These are phyloP conservation scores for Hanseniaspora lindneri DNA, from an alignment of 805 yeast genomes.

Conservation along the genomic window DNA sequence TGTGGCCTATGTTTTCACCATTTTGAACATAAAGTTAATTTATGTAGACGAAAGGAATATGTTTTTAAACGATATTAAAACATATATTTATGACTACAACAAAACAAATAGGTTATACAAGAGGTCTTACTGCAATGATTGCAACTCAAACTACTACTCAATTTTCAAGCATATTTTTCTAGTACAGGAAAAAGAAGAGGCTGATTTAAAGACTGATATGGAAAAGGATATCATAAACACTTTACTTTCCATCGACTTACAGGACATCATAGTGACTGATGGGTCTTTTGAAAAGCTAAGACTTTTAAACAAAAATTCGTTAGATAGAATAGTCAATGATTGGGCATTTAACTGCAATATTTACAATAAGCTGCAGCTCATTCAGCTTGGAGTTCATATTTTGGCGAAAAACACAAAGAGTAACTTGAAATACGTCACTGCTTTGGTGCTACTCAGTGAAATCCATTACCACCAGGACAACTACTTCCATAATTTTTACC, in stretches of 20 bases:
- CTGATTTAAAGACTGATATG: background rate
- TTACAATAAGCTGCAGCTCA: constrained; percentile 23
- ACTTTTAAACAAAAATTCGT: background rate
- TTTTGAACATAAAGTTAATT: background rate
- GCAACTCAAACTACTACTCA: constrained; percentile 26
- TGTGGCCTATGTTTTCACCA: background rate
- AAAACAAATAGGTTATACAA: background rate
- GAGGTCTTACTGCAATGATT: background rate
- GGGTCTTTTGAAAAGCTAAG: background rate
- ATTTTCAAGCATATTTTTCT: constrained; percentile 25
- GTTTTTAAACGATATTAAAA: background rate
- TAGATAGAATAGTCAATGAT: background rate
- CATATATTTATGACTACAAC: too few species aligned
- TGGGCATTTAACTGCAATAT: constrained; percentile 12
- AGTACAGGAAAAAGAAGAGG: background rate
- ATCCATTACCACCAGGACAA: constrained; percentile 74
- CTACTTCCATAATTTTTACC: constrained; percentile 90
- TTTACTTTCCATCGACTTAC: background rate
- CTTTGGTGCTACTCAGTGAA: constrained; percentile 55
- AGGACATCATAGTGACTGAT: background rate
- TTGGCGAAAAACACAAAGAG: background rate
- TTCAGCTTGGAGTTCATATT: constrained; percentile 14
- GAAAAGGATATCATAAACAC: background rate
- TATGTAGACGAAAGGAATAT: background rate
- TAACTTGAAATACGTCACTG: constrained; percentile 16